Evolutionary conservation across 805 yeast genomes (phyloP).

Genomic region (Saccharomycopsis microspora): DNA sequence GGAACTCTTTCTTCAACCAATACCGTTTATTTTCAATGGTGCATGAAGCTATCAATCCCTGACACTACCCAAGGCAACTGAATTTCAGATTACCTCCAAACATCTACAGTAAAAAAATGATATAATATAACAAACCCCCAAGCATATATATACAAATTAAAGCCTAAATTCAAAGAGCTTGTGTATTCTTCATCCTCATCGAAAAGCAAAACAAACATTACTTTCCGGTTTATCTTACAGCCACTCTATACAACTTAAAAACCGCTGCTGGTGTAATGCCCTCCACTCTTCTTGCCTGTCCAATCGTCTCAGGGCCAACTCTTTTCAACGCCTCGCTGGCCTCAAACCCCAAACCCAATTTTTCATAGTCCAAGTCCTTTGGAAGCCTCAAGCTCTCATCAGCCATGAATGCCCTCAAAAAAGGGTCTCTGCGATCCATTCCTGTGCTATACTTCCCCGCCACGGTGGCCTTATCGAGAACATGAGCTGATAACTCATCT

Average conservation of each 20-base stretch:
- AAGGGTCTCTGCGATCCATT: slow-evolving; percentile 58
- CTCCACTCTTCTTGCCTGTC: slow-evolving; percentile 90
- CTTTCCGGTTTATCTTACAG: not conserved
- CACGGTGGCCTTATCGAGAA: slow-evolving; percentile 52
- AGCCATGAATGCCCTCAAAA: slow-evolving; percentile 65
- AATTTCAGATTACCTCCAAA: no score
- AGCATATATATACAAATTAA: no score
- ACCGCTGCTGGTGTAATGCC: slow-evolving; percentile 93
- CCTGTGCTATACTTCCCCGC: slow-evolving; percentile 81
- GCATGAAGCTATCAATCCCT: no score
- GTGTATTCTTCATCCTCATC: no score
- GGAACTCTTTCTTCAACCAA: no score
- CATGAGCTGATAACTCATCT: slow-evolving; percentile 30
- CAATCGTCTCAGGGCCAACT: slow-evolving; percentile 80
- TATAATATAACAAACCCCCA: no score
- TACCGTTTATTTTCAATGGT: no score
- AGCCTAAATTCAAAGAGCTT: no score
- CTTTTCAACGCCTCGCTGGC: slow-evolving; percentile 56
- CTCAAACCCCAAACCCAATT: slow-evolving; percentile 61
- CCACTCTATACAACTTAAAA: slow-evolving; percentile 60
- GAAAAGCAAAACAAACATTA: no score
- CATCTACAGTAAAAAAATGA: no score
- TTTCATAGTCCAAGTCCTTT: slow-evolving; percentile 44
- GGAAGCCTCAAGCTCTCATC: slow-evolving; percentile 79
- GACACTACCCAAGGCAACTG: no score